Evolutionary conservation across 2,329 filamentous ascomycete genomes (phyloP).

Genomic region (Calonectria leucothoes): DNA sequence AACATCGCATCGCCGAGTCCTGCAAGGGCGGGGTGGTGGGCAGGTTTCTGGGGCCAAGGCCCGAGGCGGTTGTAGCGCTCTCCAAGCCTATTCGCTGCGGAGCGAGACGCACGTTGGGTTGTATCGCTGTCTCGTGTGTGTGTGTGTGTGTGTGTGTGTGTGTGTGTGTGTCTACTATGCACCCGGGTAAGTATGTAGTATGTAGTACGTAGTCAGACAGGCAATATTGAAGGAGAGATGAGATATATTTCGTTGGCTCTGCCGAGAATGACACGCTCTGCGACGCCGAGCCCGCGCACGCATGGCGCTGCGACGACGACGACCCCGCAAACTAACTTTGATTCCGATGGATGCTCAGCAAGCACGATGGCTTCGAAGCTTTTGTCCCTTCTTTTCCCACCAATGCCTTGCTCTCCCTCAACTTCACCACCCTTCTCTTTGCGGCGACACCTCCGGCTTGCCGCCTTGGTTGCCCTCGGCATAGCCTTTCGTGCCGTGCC

Average conservation of each 20-base stretch:
- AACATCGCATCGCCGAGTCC: neutral
- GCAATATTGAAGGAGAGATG: neutral
- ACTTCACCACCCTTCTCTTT: neutral
- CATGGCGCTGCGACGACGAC: neutral
- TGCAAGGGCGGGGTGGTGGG: neutral
- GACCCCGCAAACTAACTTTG: neutral
- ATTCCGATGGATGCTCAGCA: neutral
- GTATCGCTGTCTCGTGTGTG: neutral
- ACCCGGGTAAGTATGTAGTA: too few species aligned
- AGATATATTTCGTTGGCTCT: neutral
- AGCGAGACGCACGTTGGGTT: neutral
- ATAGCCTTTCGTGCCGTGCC: neutral
- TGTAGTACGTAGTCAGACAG: neutral
- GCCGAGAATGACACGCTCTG: neutral
- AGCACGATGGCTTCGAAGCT: neutral
- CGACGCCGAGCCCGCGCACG: neutral
- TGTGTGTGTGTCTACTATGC: too few species aligned
- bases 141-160: too few species aligned
- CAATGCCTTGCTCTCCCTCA: neutral
- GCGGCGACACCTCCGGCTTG: conserved; percentile 7
- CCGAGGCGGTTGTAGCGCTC: neutral
- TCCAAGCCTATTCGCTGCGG: neutral
- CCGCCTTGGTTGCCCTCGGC: neutral
- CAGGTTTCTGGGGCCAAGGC: neutral
- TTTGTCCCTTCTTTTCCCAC: neutral